phyloP scores from a whole-genome alignment of 2,329 filamentous ascomycete species.

The Xylariaceae sp. region DNA sequence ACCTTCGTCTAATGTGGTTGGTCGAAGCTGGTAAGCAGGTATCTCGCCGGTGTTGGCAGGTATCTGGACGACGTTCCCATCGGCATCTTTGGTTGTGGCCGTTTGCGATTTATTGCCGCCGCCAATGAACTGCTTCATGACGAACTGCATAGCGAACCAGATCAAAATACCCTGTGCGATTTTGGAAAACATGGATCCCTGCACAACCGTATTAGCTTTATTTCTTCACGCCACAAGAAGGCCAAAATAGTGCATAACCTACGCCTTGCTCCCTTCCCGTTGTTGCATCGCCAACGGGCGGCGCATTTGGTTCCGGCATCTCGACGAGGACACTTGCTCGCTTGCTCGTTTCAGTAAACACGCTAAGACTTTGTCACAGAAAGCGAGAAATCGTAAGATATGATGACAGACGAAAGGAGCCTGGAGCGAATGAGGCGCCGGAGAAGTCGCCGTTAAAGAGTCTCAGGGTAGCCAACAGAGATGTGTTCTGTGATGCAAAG shows the following conservation, averaged over 20 bases:
- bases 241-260: conserved; percentile 29
- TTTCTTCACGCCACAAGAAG: neutral
- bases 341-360: neutral
- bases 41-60: conserved; percentile 62
- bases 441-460: too few relatives aligned
- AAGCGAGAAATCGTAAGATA: neutral
- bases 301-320: conserved; percentile 44
- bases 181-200: conserved; percentile 50
- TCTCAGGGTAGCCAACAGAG: neutral
- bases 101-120: conserved; percentile 55
- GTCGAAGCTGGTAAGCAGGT: conserved; percentile 69
- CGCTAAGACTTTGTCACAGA: conserved; percentile 8
- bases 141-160: conserved; percentile 65
- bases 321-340: conserved; percentile 17
- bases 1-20: conserved; percentile 63
- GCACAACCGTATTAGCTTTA: conserved; percentile 25
- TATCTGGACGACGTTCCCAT: conserved; percentile 59
- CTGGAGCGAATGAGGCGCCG: neutral
- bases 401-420: neutral
- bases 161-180: conserved; percentile 59
- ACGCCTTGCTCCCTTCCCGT: conserved; percentile 42
- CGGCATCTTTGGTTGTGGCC: conserved; percentile 55
- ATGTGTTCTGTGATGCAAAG: conserved; percentile 1
- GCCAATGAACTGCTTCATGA: conserved; percentile 59
- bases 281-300: conserved; percentile 39